phyloP scores from a whole-genome alignment of 805 yeast species.

The Saccharomyces kudriavzevii region DNA sequence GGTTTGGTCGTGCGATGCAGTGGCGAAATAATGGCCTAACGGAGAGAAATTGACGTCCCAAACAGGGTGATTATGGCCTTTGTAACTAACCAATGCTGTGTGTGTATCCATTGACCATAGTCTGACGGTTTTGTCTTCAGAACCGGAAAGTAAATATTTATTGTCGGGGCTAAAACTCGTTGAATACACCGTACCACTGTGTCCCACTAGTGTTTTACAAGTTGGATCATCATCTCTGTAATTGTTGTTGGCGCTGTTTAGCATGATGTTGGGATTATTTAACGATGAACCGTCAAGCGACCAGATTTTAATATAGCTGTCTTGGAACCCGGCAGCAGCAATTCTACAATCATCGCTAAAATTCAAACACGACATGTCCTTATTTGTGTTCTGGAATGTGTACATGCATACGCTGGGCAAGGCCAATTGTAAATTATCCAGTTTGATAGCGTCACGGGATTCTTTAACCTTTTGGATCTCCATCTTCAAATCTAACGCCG shows the following conservation, averaged over 20 bases:
- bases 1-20: constrained; percentile 95
- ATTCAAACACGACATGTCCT: constrained; percentile 75
- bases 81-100: constrained; percentile 83
- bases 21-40: constrained; percentile 94
- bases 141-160: constrained; percentile 66
- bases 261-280: constrained; percentile 44
- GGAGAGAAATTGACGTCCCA: constrained; percentile 98
- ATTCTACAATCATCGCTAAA: constrained; percentile 82
- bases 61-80: constrained; percentile 92
- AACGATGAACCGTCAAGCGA: constrained; percentile 85
- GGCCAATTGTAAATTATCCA: constrained; percentile 65
- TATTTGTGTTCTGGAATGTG: constrained; percentile 91
- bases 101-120: constrained; percentile 92
- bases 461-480: constrained; percentile 77
- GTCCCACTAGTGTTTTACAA: constrained; percentile 57
- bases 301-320: constrained; percentile 86
- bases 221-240: constrained; percentile 29
- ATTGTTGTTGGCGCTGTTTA: constrained; percentile 43
- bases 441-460: constrained; percentile 61
- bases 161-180: constrained; percentile 86
- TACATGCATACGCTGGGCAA: constrained; percentile 96
- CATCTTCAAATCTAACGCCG: constrained; percentile 68
- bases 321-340: constrained; percentile 92
- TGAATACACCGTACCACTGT: constrained; percentile 90
- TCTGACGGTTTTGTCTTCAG: constrained; percentile 88